These are phyloP conservation scores for Mycena filopes DNA, from an alignment of 768 basidiomycete species.

Conservation along the genomic window DNA sequence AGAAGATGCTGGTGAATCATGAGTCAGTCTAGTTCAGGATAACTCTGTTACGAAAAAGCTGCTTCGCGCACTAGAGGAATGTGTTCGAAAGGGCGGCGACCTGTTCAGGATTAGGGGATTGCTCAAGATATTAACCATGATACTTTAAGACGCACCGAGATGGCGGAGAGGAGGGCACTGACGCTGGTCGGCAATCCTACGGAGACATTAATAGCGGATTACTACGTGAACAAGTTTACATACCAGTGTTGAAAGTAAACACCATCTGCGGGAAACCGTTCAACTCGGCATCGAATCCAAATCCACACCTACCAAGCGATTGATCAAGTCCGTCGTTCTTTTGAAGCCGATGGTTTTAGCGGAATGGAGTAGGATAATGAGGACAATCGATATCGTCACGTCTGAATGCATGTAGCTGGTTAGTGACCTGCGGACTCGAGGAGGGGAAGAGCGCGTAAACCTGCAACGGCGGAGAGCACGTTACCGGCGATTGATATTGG, in stretches of 20 bases:
- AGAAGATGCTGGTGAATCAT: constrained; percentile 7
- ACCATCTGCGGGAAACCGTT: constrained; percentile 5
- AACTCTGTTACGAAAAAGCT: not conserved
- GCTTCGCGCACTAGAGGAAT: constrained; percentile 9
- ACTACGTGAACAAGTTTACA: too few species aligned
- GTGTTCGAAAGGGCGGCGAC: constrained; percentile 3
- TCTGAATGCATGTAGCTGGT: constrained; percentile 5
- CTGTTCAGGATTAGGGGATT: not conserved
- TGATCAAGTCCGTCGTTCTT: constrained; percentile 17
- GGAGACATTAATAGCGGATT: not conserved
- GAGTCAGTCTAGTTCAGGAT: not conserved
- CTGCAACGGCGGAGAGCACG: not conserved
- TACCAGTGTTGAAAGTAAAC: constrained; percentile 10
- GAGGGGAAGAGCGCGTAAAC: not conserved
- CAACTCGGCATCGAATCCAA: not conserved
- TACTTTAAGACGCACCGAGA: constrained; percentile 2
- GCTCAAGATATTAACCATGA: not conserved
- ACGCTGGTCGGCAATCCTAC: constrained; percentile 7
- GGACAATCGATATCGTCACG: constrained; percentile 8
- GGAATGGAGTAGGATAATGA: not conserved
- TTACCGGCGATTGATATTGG: not conserved
- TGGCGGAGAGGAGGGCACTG: not conserved
- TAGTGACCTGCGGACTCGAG: not conserved
- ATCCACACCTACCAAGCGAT: constrained; percentile 12
- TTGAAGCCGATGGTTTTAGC: not conserved